Base-by-base conservation (phyloP, 179 eudicot genomes). In the Gypsophila paniculata region DNA sequence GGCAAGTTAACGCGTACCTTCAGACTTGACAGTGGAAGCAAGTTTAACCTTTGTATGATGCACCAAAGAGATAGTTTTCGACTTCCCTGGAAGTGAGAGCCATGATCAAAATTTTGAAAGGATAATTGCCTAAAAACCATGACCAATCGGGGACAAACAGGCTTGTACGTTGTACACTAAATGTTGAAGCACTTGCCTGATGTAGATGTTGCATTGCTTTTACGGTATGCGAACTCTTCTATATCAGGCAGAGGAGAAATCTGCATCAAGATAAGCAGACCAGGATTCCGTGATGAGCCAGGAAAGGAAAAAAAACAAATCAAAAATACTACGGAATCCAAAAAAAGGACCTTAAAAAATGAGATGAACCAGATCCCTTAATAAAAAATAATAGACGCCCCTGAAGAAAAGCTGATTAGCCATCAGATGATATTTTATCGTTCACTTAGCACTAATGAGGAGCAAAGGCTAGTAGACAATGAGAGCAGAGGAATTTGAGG, bases 171-270 rank as follows among this genome's bases (percentile, higher is more conserved):
- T 8, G 53, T 66, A 26, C 23, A 11, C 52, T 11, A 42, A 60
- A 58, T 8, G 59, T 21, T 38, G 12, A 49, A 68, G 21, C 62
- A 60, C 68, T 53, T 44, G 73, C 72, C 73, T 76, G 11, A 60
- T 39, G 49, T 44, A 14, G 59, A 72, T 71, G 68, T 39, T 59
- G 59, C 61, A 39, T 74, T 74, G 54, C 75, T 55, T 66, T 83
- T 93, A 52, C 80, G 81, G 75, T 79, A 91, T 60, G 85, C 75
- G 61, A 89, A 89, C 79, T 93, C 98, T 82, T 93, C 98, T 77
- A 93, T 93, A 73, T 93, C 97, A 74, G 91, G 97, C 46, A 82
- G 74, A 48, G 80, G 73, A 69, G 74, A 71, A 67, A 64, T 70
- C 94, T 90, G 87, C 85, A 77, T 65, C 73, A 59, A 32, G 62